Evolutionary conservation across 345 rosid species (phyloP).

Genomic region (Boechera retrofracta): DNA sequence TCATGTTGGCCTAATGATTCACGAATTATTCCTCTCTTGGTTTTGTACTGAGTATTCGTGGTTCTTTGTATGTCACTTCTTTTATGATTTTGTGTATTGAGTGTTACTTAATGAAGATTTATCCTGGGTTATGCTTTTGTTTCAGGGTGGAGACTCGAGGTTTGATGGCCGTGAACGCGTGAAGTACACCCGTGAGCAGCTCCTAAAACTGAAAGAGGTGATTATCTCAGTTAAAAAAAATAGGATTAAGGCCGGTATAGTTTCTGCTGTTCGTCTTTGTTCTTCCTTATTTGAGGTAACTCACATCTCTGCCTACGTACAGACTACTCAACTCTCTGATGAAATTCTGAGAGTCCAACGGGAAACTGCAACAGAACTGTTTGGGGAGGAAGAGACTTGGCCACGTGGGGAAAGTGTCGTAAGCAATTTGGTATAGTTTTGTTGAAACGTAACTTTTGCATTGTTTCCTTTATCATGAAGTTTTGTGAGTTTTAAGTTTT

Average conservation of each 20-base stretch:
- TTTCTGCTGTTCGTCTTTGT: neutral
- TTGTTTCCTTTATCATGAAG: constrained; percentile 13
- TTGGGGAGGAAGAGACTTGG: constrained; percentile 70
- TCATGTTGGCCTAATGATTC: neutral
- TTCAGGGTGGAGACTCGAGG: constrained; percentile 52
- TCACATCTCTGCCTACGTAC: constrained; percentile 20
- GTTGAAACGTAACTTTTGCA: constrained; percentile 9
- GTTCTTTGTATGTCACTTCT: neutral
- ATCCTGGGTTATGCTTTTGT: constrained; percentile 15
- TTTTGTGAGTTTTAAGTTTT: constrained; percentile 21
- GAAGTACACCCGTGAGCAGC: constrained; percentile 70
- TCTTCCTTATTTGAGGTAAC: constrained; percentile 12
- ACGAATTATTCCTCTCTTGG: neutral
- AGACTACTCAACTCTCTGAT: constrained; percentile 57
- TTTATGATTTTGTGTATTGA: constrained; percentile 1
- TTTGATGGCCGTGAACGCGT: constrained; percentile 69
- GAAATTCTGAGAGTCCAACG: constrained; percentile 65
- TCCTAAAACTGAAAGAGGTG: constrained; percentile 72
- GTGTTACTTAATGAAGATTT: constrained; percentile 16
- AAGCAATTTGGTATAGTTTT: constrained; percentile 42
- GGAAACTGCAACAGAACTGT: constrained; percentile 69
- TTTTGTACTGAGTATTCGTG: neutral
- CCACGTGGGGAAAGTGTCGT: constrained; percentile 64
- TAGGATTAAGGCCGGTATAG: constrained; percentile 2
- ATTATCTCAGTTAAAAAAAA: neutral